Base-by-base conservation (phyloP, 1,284 basidiomycete genomes). In the Ustilago vetiveriae region DNA sequence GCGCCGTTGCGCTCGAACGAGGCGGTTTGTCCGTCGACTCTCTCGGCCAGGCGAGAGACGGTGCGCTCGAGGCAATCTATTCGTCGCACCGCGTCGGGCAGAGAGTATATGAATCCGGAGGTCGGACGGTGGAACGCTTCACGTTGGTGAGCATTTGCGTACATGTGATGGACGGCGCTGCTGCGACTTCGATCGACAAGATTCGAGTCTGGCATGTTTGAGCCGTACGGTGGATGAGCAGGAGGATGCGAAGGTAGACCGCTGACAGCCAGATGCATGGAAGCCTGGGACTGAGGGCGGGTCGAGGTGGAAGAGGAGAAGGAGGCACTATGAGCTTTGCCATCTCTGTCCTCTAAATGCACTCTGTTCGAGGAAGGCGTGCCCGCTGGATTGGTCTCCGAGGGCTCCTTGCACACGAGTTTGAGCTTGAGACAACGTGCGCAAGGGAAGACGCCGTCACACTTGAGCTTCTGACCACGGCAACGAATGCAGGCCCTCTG, bases 401-500 rank as follows among this genome's bases (percentile, higher is more conserved):
- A 64, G 2, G 67, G 67, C 49, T 70, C 67, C 48, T 60, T 64
- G 56, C 67, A 70, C 4, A 63, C 56, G 6, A 70, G 52, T 42
- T 70, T 70, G 42, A 70, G 56, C 44, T 70, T 70, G 41, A 64
- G 52, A 33, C 67, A 70, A 23, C 67, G 45, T 3, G 55, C 67
- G 37, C 67, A 70, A 2, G 67, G 67, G 23, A 70, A 70, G 16
- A 70, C 67, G 29, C 67, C 67, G 23, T 70, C 67, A 30, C 67
- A 70, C 23, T 70, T 70, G 40, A 70, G 67, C 45, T 70, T 70
- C 42, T 70, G 67, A 30, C 67, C 60, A 13, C 60, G 59, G 19
- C 67, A 70, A 4, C 67, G 55, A n/a, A 70, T 52, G 52, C 67
- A 70, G 22, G 67, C 67, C 17, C 67, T 48, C 37, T 70, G 67